A percentile compares a stretch with the other conserved stretches of the same genome.
These are phyloP conservation scores for Lagenaria siceraria DNA, from an alignment of 306 rosid genomes.

Conservation along the genomic window DNA sequence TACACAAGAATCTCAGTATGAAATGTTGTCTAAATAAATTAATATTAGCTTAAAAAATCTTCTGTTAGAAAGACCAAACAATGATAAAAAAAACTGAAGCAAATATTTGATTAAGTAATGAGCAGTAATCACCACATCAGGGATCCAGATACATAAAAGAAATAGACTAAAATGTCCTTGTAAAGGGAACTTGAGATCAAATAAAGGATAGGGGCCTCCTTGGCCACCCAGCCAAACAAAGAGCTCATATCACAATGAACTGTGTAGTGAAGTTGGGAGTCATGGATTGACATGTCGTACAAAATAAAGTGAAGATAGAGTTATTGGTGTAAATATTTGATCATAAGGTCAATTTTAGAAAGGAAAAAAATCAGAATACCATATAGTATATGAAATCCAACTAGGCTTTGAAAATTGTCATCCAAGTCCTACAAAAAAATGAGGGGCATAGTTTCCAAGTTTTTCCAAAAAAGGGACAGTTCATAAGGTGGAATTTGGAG, in stretches of 20 bases:
- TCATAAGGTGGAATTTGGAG: background rate
- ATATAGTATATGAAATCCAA: background rate
- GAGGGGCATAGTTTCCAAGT: background rate
- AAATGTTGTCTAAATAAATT: background rate
- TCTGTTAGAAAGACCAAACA: background rate
- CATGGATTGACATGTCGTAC: background rate
- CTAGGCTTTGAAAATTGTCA: background rate
- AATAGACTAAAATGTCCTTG: background rate
- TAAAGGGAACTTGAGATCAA: background rate
- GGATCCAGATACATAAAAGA: background rate
- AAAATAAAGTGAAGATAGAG: background rate
- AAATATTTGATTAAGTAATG: background rate
- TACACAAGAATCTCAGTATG: background rate
- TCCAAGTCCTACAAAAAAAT: background rate
- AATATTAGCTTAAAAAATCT: background rate
- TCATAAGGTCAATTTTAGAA: background rate
- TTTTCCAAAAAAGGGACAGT: background rate
- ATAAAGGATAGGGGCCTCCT: background rate
- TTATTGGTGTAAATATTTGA: background rate
- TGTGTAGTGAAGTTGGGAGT: background rate
- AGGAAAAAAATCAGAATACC: background rate
- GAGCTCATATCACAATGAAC: background rate
- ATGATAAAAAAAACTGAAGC: background rate
- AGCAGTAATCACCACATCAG: background rate
- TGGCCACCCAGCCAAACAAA: background rate